Evolutionary conservation across 805 yeast genomes (phyloP), one percentile per base, ranked within the genome.

Genomic region (Zygosaccharomyces siamensis): DNA sequence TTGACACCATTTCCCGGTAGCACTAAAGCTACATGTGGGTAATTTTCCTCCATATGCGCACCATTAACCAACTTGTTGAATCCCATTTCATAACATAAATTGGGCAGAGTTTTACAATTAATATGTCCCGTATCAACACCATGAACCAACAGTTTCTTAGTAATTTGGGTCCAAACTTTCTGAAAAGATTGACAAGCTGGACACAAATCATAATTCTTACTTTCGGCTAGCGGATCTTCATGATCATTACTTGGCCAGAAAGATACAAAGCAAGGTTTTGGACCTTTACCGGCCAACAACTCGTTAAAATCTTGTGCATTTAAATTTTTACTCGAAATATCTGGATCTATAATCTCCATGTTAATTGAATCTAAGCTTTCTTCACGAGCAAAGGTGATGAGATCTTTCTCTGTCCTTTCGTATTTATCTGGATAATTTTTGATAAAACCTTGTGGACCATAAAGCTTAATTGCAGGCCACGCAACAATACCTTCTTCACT

Each of bases 391-490:
- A 78, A 86, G 20, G 72, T 70, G 23, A 72, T 67, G 44, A 86
- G 61, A 39, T 73, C 73, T 14, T 78, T 81, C 11, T 71, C 64
- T 0, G 75, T 76, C 55, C 83, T 72, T 26, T 68, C 68, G 38
- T 68, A 63, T 1, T 72, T 62, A 12, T 70, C 62, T 0, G 87
- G 86, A 59, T 70, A 83, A 26, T 77, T 69, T 63, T 68, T 56
- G 58, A 67, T 57, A 64, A 59, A 62, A 46, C 78, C 79, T 21
- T 70, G 68, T 0, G 89, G 84, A 0, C 80, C 81, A 68, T 85
- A 90, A 7, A 92, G 72, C 47, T 84, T 72, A 35, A 92, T 67
- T 18, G 76, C 70, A 5, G 99, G 99, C 63, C 78, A 90, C n/a
- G 71, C 76, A 16, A 49, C 57, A 48, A 92, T 77, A 3, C 75